These are phyloP conservation scores for Groenewaldozyma auringiensis DNA, from an alignment of 1,139 yeast species.

Conservation along the genomic window DNA sequence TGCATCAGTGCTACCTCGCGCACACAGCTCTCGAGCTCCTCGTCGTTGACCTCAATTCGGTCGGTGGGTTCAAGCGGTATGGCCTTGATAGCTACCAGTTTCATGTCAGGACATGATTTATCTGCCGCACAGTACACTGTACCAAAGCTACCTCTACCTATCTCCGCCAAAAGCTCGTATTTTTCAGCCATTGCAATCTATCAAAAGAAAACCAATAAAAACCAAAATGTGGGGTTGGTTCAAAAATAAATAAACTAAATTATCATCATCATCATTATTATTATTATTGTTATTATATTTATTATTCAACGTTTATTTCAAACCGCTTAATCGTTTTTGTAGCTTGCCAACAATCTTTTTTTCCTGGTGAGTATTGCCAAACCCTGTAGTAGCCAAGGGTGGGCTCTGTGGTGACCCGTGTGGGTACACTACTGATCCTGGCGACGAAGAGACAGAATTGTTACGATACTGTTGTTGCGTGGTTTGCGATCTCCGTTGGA, in stretches of 20 bases:
- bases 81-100: constrained; percentile 67
- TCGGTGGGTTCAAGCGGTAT: constrained; percentile 41
- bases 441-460: background rate
- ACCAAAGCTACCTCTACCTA: constrained; percentile 13
- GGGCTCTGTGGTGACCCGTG: background rate
- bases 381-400: background rate
- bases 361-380: constrained; percentile 1
- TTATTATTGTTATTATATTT: background rate
- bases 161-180: constrained; percentile 4
- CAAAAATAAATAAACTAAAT: too few relatives aligned
- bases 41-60: constrained; percentile 53
- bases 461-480: background rate
- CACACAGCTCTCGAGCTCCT: constrained; percentile 46
- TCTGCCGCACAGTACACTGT: constrained; percentile 10
- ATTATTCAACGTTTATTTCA: background rate
- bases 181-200: too few relatives aligned
- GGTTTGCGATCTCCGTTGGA: background rate
- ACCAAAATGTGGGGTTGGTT: too few relatives aligned
- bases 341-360: constrained; percentile 9
- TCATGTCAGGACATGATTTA: constrained; percentile 19
- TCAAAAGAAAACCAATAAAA: too few relatives aligned
- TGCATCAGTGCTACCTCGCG: constrained; percentile 64
- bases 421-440: background rate
- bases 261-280: background rate
- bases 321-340: constrained; percentile 13